These are phyloP conservation scores for Calonectria crousiana DNA, from an alignment of 2,329 filamentous ascomycete genomes.

Conservation along the genomic window DNA sequence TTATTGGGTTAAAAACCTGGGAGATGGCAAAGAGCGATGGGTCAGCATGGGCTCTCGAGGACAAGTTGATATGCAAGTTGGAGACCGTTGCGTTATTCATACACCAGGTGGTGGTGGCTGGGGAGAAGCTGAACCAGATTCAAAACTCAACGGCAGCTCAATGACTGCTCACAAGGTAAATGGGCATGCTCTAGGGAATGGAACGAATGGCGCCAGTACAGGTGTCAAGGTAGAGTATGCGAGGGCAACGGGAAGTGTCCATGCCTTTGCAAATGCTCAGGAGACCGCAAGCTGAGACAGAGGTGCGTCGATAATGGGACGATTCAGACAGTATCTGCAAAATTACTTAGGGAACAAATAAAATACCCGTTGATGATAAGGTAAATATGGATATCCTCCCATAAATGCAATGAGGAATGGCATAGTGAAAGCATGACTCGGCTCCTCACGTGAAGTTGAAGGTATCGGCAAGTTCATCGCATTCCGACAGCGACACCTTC, in stretches of 20 bases:
- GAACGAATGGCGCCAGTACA: background rate
- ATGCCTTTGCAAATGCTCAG: constrained; percentile 6
- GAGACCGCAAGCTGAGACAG: background rate
- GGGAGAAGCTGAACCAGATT: background rate
- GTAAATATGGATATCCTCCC: no score
- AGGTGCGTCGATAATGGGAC: no score
- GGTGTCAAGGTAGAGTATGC: background rate
- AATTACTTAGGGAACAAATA: no score
- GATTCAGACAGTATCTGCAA: no score
- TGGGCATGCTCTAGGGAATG: background rate
- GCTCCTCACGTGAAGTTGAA: no score
- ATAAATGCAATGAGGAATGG: no score
- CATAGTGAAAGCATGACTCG: no score
- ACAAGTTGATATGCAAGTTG: constrained; percentile 22
- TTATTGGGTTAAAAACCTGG: constrained; percentile 36
- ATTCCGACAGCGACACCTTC: no score
- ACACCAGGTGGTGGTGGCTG: constrained; percentile 22
- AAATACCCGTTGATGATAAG: no score
- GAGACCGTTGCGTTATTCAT: constrained; percentile 24
- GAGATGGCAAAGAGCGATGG: constrained; percentile 19
- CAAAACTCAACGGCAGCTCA: background rate
- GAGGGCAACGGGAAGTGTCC: background rate
- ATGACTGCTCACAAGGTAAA: background rate
- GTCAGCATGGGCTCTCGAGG: constrained; percentile 19
- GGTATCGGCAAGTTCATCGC: no score